Conservation (phyloP, 2,329 filamentous ascomycete species). For the Ophiostoma piceae region DNA sequence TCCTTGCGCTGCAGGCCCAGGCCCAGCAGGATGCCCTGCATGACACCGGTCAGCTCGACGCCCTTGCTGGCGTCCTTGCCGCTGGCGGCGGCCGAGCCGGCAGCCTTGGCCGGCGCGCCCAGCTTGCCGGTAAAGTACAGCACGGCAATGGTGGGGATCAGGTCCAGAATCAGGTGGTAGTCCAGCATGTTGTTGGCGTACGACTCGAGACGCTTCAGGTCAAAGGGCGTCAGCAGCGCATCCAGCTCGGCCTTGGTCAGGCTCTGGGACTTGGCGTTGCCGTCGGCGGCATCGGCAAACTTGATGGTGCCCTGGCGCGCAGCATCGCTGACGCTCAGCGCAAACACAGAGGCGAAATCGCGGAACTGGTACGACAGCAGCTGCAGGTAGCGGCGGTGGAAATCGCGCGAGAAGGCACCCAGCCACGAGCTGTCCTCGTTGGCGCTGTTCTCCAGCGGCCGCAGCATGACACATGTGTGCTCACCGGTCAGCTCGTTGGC, state of each 20-base stretch:
- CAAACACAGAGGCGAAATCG: slow-evolving; percentile 68
- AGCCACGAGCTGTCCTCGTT: slow-evolving; percentile 75
- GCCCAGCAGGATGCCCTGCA: slow-evolving; percentile 81
- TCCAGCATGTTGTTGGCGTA: slow-evolving; percentile 97
- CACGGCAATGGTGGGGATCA: slow-evolving; percentile 74
- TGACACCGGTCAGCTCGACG: slow-evolving; percentile 72
- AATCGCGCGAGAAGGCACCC: slow-evolving; percentile 84
- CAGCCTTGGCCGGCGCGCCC: slow-evolving; percentile 34
- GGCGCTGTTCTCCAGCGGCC: slow-evolving; percentile 54
- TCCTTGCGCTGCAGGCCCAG: slow-evolving; percentile 88
- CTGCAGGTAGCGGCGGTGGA: slow-evolving; percentile 86
- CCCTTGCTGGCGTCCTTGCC: slow-evolving; percentile 30
- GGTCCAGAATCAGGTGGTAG: slow-evolving; percentile 93
- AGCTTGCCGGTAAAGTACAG: slow-evolving; percentile 82
- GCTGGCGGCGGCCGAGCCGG: not conserved
- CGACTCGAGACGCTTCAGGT: slow-evolving; percentile 88
- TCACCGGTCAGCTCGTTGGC: slow-evolving; percentile 94
- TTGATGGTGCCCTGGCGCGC: slow-evolving; percentile 55
- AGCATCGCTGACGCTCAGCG: slow-evolving; percentile 82
- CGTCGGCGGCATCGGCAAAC: slow-evolving; percentile 54
- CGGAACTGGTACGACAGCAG: slow-evolving; percentile 92
- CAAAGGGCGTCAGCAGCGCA: slow-evolving; percentile 75
- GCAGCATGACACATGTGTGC: slow-evolving; percentile 96
- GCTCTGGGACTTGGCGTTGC: slow-evolving; percentile 32
- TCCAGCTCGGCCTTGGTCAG: slow-evolving; percentile 75